Conservation (phyloP, 208 protist genomes). For the Acanthamoeba comandoni region DNA sequence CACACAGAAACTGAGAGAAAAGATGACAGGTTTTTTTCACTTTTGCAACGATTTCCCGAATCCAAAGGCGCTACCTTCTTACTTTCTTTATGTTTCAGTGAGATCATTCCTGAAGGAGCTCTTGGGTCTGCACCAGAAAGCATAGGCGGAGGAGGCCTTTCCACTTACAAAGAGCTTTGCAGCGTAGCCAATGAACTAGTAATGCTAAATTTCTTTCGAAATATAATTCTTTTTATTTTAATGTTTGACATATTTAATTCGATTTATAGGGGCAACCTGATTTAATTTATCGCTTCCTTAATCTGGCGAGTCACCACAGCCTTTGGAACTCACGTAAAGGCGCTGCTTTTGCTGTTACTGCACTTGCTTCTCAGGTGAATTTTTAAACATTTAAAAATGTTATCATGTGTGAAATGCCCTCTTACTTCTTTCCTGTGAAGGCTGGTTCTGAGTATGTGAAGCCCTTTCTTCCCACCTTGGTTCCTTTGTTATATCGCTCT, state of each 20-base stretch:
- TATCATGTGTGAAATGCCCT: too few species aligned
- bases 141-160: conserved; percentile 65
- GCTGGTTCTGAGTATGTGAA: conserved; percentile 75
- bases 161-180: conserved; percentile 82
- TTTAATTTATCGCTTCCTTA: conserved; percentile 84
- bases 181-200: conserved; percentile 78
- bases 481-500: conserved; percentile 72
- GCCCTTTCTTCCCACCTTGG: conserved; percentile 76
- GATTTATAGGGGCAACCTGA: conserved; percentile 77
- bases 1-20: conserved; percentile 40
- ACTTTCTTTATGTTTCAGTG: neutral
- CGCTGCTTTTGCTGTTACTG: conserved; percentile 81
- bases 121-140: conserved; percentile 21
- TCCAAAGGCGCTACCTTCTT: conserved; percentile 37
- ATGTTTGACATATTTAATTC: neutral
- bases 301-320: conserved; percentile 81
- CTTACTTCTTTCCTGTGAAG: neutral
- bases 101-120: conserved; percentile 79
- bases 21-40: conserved; percentile 46
- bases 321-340: conserved; percentile 86
- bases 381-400: too few species aligned
- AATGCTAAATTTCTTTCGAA: neutral
- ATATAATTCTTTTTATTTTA: neutral
- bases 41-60: conserved; percentile 50
- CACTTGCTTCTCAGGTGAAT: conserved; percentile 57